These are phyloP conservation scores for Metschnikowia drakensbergensis DNA, from an alignment of 805 yeast species.

Conservation along the genomic window DNA sequence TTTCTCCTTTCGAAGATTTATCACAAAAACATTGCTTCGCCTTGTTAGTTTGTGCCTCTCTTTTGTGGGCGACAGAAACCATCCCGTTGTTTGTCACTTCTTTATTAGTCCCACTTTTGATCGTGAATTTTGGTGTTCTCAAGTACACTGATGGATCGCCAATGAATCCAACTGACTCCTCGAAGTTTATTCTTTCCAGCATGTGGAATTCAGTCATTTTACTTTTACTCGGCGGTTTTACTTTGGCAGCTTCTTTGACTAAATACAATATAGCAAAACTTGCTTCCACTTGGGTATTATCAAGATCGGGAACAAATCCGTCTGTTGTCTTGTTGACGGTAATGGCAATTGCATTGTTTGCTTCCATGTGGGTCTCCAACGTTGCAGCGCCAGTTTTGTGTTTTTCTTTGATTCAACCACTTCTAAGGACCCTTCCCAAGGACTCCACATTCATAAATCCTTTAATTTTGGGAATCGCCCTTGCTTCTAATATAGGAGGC, in stretches of 20 bases:
- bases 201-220: conserved; percentile 56
- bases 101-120: conserved; percentile 45
- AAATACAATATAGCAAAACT: conserved; percentile 51
- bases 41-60: conserved; percentile 52
- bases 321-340: conserved; percentile 44
- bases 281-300: conserved; percentile 46
- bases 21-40: conserved; percentile 74
- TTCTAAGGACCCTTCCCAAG: conserved; percentile 39
- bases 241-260: conserved; percentile 53
- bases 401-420: conserved; percentile 48
- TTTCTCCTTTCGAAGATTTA: conserved; percentile 58
- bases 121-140: conserved; percentile 45
- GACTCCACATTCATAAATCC: conserved; percentile 40
- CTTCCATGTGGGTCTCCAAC: conserved; percentile 57
- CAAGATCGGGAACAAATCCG: conserved; percentile 50
- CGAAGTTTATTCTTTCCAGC: conserved; percentile 42
- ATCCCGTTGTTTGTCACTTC: conserved; percentile 49
- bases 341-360: conserved; percentile 49
- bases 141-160: conserved; percentile 46
- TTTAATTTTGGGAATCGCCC: conserved; percentile 45
- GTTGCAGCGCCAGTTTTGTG: conserved; percentile 56
- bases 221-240: conserved; percentile 51
- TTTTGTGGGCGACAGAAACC: conserved; percentile 52
- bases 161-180: conserved; percentile 41
- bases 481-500: conserved; percentile 51